Conservation (phyloP, 306 rosid genomes). For the Mucuna pruriens region DNA sequence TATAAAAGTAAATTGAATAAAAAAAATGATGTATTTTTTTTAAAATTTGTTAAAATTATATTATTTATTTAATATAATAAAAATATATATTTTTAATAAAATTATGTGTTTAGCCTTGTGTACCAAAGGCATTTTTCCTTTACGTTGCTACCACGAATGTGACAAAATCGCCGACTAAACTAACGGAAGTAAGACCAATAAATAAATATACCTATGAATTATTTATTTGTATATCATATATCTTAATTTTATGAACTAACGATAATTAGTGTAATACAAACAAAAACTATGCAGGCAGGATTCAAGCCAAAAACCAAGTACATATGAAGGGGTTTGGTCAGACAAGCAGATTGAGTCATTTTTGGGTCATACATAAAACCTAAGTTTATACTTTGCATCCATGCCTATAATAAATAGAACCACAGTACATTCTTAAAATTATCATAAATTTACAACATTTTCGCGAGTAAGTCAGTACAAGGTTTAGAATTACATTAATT, state of each 20-base stretch:
- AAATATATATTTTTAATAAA: too few relatives aligned
- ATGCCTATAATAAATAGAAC: not conserved
- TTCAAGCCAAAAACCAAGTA: not conserved
- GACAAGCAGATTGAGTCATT: not conserved
- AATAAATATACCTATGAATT: not conserved
- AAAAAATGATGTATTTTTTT: too few relatives aligned
- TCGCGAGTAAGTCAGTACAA: not conserved
- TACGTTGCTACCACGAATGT: constrained; percentile 12
- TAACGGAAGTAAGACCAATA: not conserved
- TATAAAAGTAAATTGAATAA: too few relatives aligned
- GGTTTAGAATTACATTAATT: not conserved
- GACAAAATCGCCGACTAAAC: constrained; percentile 31
- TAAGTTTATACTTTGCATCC: not conserved
- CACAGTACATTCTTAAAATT: not conserved
- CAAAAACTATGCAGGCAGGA: not conserved
- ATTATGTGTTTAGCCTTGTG: too few relatives aligned
- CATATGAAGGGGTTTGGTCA: not conserved
- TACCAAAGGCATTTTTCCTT: constrained; percentile 32
- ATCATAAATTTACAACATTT: not conserved
- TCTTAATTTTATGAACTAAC: not conserved
- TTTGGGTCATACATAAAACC: not conserved
- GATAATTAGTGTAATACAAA: not conserved
- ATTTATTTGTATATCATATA: not conserved
- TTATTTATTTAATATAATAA: too few relatives aligned
- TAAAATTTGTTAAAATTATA: too few relatives aligned